Evolutionary conservation across 495 filamentous ascomycete genomes (phyloP), one percentile per base, ranked within the genome.

Genomic region (Penicillium malachiteum): DNA sequence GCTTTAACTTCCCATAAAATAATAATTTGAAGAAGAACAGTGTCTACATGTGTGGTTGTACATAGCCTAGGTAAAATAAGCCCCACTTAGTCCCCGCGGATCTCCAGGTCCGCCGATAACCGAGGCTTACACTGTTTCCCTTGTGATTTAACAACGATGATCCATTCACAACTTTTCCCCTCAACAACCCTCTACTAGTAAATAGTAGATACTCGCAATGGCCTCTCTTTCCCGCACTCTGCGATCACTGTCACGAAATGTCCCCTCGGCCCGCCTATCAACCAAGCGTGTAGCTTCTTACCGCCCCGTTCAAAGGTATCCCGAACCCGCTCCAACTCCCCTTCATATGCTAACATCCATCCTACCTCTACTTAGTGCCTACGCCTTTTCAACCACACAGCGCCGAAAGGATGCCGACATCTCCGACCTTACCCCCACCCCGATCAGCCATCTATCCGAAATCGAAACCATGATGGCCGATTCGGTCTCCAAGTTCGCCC

Each of bases 361-460:
- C 48, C 26, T 14, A 30, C 3, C 13, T 11, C 5, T 17, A 55
- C 68, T 66, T 14, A 88, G 79, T 60, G 73, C 80, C 59, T 80
- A 88, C 78, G 76, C 84, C 16, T 82, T 95, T 60, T 90, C 89
- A n/a, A 84, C 84, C 31, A 91, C 89, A 0, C 57, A 80, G 50
- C 71, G 76, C 54, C 81, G 82, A 56, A 83, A 78, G 53, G 72
- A 81, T 38, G 68, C 74, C 52, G 88, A 90, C 69, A 78, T 94
- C 56, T 78, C 81, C 53, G 81, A 82, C 31, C 76, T 96, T 60
- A 84, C 86, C 7, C 94, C 94, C 0, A 97, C 92, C 0, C 95
- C 94, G 21, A 97, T 99, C 74, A 87, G 88, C 53, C 91, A 93
- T 74, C 72, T 96, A 63, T 95, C 91, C 62, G 94, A 99, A 71